Evolutionary conservation across 306 rosid genomes (phyloP).

Genomic region (Cicer yamashitae): DNA sequence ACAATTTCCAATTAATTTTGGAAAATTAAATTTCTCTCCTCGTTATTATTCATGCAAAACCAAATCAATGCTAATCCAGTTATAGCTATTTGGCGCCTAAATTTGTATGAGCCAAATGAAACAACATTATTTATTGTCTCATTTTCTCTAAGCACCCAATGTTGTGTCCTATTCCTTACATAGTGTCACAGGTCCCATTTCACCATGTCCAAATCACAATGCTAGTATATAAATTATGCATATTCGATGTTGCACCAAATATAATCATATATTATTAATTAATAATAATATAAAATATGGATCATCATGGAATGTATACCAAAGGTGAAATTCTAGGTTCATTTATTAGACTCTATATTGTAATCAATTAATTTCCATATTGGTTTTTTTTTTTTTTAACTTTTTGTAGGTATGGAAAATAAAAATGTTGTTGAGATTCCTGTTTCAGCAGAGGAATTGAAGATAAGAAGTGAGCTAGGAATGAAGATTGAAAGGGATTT

Average conservation of each 20-base stretch:
- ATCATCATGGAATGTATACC: slow-evolving; percentile 44
- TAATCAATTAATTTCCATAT: background rate
- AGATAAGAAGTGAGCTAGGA: slow-evolving; percentile 66
- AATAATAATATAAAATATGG: slow-evolving; percentile 51
- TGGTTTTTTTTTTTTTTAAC: background rate
- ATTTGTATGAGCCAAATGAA: slow-evolving; percentile 54
- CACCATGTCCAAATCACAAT: slow-evolving; percentile 50
- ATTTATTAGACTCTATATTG: background rate
- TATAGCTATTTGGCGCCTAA: slow-evolving; percentile 62
- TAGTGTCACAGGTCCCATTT: slow-evolving; percentile 53
- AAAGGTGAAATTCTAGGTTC: slow-evolving; percentile 47
- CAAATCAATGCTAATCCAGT: slow-evolving; percentile 41
- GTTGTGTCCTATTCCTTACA: slow-evolving; percentile 60
- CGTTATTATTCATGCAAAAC: slow-evolving; percentile 21
- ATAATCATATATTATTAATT: slow-evolving; percentile 15
- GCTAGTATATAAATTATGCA: slow-evolving; percentile 44
- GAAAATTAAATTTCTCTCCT: background rate
- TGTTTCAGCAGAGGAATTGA: slow-evolving; percentile 60
- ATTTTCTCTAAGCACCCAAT: slow-evolving; percentile 33
- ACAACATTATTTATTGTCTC: slow-evolving; percentile 54
- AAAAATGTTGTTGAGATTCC: slow-evolving; percentile 12
- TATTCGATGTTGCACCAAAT: slow-evolving; percentile 4
- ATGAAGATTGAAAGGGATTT: slow-evolving; percentile 67
- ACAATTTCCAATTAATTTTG: slow-evolving; percentile 20
- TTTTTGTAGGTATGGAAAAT: slow-evolving; percentile 48